Evolutionary conservation across 2,329 filamentous ascomycete genomes (phyloP).

Genomic region (Cladosporium oxysporum): DNA sequence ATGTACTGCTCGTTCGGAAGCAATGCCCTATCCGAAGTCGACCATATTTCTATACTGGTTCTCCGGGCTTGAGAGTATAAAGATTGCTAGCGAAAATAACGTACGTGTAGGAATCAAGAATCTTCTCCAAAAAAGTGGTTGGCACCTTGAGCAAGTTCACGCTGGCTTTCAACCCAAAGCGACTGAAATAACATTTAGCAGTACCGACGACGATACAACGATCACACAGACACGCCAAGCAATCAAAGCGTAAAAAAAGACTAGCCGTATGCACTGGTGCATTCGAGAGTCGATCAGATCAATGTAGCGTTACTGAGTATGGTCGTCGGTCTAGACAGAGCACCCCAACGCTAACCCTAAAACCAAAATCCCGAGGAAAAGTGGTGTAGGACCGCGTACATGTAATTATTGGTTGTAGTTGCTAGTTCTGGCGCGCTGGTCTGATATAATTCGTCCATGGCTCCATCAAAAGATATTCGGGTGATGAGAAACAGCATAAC

Average conservation of each 20-base stretch:
- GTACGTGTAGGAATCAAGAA: background rate
- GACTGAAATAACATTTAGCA: background rate
- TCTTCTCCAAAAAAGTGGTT: background rate
- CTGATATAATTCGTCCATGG: too few species aligned
- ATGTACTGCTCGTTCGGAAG: background rate
- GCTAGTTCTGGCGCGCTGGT: background rate
- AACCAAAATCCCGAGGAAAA: background rate
- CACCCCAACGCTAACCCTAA: background rate
- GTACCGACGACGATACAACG: background rate
- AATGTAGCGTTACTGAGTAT: background rate
- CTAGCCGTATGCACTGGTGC: background rate
- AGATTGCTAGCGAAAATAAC: background rate
- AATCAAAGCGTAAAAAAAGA: fast-evolving
- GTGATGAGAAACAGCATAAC: background rate
- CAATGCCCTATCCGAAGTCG: too few species aligned
- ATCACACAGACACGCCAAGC: background rate
- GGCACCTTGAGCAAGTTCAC: background rate
- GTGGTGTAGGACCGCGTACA: background rate
- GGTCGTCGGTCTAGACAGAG: background rate
- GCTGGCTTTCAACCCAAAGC: background rate
- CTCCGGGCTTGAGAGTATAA: background rate
- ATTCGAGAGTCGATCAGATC: background rate
- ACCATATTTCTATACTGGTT: too few species aligned
- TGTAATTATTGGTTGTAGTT: background rate
- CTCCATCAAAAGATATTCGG: too few species aligned